Evolutionary conservation across 768 basidiomycete species (phyloP).

Genomic region (Pleurotus sapidus): DNA sequence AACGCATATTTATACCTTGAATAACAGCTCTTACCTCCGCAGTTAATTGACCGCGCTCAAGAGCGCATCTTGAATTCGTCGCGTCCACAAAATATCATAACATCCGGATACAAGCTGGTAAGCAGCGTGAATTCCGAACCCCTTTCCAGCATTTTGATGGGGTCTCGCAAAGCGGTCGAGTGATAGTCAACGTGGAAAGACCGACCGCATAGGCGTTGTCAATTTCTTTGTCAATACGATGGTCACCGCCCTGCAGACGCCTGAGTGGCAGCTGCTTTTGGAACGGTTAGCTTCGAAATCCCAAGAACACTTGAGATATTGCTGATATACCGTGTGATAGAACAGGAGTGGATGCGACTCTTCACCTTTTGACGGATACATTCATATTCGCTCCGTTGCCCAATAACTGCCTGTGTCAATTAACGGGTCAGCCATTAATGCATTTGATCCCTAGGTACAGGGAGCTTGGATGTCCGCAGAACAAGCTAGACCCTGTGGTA

Average conservation of each 20-base stretch:
- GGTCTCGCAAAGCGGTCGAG: slow-evolving; percentile 24
- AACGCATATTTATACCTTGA: background rate
- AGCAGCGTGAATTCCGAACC: slow-evolving; percentile 12
- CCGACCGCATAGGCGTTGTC: slow-evolving; percentile 41
- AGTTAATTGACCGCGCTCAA: slow-evolving; percentile 67
- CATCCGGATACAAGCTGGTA: slow-evolving; percentile 62
- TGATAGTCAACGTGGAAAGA: slow-evolving; percentile 35
- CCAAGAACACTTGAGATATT: background rate
- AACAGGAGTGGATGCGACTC: slow-evolving; percentile 73
- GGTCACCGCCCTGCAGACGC: slow-evolving; percentile 60
- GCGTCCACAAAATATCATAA: slow-evolving; percentile 56
- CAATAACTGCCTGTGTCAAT: slow-evolving; percentile 82
- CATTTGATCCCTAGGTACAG: slow-evolving; percentile 22
- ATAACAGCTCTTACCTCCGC: background rate
- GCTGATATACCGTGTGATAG: slow-evolving; percentile 33
- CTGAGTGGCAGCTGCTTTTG: slow-evolving; percentile 66
- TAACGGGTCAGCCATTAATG: slow-evolving; percentile 71
- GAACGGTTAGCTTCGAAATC: slow-evolving; percentile 41
- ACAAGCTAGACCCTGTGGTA: background rate
- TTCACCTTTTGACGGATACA: slow-evolving; percentile 73
- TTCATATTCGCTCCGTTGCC: slow-evolving; percentile 76
- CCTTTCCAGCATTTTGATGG: background rate
- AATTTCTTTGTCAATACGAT: slow-evolving; percentile 74
- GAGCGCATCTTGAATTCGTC: slow-evolving; percentile 45
- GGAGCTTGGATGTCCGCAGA: slow-evolving; percentile 12